These are phyloP conservation scores for Ogataea salicorniae DNA, from an alignment of 805 yeast genomes.

Conservation along the genomic window DNA sequence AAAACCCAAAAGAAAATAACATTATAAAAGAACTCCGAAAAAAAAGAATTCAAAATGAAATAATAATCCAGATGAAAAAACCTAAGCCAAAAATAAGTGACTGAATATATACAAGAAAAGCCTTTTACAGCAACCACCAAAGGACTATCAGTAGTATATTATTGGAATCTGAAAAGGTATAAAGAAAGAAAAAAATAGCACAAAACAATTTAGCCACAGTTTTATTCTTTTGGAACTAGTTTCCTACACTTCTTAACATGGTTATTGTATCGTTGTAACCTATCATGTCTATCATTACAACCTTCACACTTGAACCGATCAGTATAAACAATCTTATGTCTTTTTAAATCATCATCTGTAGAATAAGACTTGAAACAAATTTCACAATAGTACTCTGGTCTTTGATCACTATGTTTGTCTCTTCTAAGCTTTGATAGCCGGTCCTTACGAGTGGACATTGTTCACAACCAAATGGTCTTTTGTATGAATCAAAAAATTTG, in stretches of 20 bases:
- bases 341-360: constrained; percentile 5
- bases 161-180: background rate
- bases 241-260: constrained; percentile 15
- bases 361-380: constrained; percentile 3
- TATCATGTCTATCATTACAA: constrained; percentile 7
- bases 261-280: constrained; percentile 11
- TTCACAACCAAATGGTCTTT: constrained; percentile 1
- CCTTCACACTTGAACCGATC: constrained; percentile 4
- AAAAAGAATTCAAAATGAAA: too few species aligned
- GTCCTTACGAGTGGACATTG: constrained; percentile 6
- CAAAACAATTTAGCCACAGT: background rate
- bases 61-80: too few species aligned
- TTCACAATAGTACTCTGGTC: constrained; percentile 2
- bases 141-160: too few species aligned
- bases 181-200: background rate
- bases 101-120: too few species aligned
- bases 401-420: constrained; percentile 4
- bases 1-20: too few species aligned
- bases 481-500: background rate
- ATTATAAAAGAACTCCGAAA: too few species aligned
- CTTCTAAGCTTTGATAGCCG: constrained; percentile 1
- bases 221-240: background rate
- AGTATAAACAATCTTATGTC: constrained; percentile 5
- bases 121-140: too few species aligned
- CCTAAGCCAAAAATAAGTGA: too few species aligned